phyloP scores from a whole-genome alignment of 768 basidiomycete species.

The Suillus decipiens region DNA sequence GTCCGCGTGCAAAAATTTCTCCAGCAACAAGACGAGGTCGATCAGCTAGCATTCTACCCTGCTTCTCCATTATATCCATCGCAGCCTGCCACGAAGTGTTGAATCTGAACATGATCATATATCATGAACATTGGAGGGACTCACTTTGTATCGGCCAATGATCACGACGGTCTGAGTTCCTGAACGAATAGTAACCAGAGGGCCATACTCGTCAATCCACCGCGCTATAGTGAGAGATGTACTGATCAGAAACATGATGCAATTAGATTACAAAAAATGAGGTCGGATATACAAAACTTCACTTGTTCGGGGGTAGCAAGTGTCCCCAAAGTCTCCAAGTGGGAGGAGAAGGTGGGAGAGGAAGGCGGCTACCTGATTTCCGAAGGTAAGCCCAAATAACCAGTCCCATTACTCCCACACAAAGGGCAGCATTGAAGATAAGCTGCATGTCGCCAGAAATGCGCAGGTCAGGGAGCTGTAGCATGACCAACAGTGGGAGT shows the following conservation, averaged over 20 bases:
- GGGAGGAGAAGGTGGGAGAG: background rate
- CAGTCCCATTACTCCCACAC: background rate
- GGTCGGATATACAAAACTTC: background rate
- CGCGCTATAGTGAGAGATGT: background rate
- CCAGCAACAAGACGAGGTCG: background rate
- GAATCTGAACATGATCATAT: background rate
- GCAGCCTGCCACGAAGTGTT: background rate
- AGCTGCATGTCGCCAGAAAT: background rate
- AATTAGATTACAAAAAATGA: background rate
- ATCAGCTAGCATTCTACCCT: slow-evolving; percentile 39
- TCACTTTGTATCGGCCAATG: background rate
- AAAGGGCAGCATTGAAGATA: background rate
- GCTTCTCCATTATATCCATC: slow-evolving; percentile 58
- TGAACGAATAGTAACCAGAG: background rate
- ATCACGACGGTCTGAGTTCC: background rate
- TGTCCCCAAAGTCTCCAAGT: background rate
- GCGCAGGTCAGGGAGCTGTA: background rate
- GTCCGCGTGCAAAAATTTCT: background rate
- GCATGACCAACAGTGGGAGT: background rate
- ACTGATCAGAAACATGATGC: background rate
- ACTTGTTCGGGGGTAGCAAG: background rate
- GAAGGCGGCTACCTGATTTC: background rate
- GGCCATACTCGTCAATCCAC: background rate
- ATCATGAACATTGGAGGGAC: background rate
- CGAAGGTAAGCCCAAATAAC: background rate